Evolutionary conservation across 306 rosid genomes (phyloP), one percentile per base, ranked within the genome.

Genomic region (Alnus glutinosa): DNA sequence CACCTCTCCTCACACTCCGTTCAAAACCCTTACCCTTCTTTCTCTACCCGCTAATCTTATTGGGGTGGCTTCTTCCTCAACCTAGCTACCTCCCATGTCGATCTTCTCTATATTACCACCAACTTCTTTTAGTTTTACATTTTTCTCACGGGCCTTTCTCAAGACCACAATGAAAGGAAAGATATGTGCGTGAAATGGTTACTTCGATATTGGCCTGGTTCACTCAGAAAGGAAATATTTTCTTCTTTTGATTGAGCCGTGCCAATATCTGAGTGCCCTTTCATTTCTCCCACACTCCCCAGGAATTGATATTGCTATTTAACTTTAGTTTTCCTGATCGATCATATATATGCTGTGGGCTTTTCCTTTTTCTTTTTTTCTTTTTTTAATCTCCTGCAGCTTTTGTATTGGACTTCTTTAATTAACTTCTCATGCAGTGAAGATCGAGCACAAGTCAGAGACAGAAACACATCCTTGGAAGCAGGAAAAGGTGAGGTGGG

Each of bases 151-250:
- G 67, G 55, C 62, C 46, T 66, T 16, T 66, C 23, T 63, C 79
- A 52, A 2, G 36, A 39, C 5, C 32, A 32, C 11, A 16, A 7
- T 13, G 15, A 19, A 32, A 23, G 28, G 46, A 30, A 2, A 4
- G 15, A 2, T 39, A 39, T 15, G 58, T 23, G 0, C 54, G 39
- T 90, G 94, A 80, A 83, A 76, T 82, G 79, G 92, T 71, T 55
- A 80, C 84, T 88, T 76, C 80, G 92, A 74, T 90, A 90, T 90
- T 90, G 94, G 94, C 89, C 85, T 84, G 94, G 94, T 85, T 90
- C 92, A 90, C 86, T 88, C 94, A 87, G 89, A 69, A 75, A 5
- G 11, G 12, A 75, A 1, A 18, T 16, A 57, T 5, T 66, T 51
- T 16, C 51, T 18, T 28, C 10, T 44, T 79, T 80, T 90, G 92